These are phyloP conservation scores for Przewalskia tangutica DNA, from an alignment of 257 asterid species.

Conservation along the genomic window DNA sequence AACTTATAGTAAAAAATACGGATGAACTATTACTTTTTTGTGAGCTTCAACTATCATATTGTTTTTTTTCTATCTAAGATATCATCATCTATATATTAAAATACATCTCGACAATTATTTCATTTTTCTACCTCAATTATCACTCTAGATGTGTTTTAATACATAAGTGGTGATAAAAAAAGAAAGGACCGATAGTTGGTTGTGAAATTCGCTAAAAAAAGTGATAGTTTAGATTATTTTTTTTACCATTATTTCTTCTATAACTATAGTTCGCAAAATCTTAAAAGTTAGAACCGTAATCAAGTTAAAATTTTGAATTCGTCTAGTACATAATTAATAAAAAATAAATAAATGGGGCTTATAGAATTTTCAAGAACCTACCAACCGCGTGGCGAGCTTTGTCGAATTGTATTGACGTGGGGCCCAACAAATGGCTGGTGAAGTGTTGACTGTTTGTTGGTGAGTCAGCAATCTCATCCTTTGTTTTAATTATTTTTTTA, in stretches of 20 bases:
- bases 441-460: background rate
- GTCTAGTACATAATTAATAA: background rate
- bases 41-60: too few relatives aligned
- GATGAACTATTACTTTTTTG: too few relatives aligned
- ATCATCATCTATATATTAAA: too few relatives aligned
- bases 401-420: background rate
- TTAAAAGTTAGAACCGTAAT: background rate
- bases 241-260: background rate
- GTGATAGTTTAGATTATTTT: background rate
- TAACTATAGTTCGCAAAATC: background rate
- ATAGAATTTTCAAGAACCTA: background rate
- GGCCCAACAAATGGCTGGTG: background rate
- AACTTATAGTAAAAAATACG: too few relatives aligned
- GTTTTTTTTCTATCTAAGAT: too few relatives aligned
- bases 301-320: background rate
- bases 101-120: too few relatives aligned
- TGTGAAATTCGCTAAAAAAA: too few relatives aligned
- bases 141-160: too few relatives aligned
- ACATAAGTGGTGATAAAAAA: too few relatives aligned
- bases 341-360: background rate
- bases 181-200: too few relatives aligned
- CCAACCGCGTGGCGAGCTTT: background rate
- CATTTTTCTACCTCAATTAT: too few relatives aligned
- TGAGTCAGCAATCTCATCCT: background rate
- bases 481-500: background rate